phyloP scores from a whole-genome alignment of 2,329 filamentous ascomycete genomes.

The Endoconidiophora polonica region DNA sequence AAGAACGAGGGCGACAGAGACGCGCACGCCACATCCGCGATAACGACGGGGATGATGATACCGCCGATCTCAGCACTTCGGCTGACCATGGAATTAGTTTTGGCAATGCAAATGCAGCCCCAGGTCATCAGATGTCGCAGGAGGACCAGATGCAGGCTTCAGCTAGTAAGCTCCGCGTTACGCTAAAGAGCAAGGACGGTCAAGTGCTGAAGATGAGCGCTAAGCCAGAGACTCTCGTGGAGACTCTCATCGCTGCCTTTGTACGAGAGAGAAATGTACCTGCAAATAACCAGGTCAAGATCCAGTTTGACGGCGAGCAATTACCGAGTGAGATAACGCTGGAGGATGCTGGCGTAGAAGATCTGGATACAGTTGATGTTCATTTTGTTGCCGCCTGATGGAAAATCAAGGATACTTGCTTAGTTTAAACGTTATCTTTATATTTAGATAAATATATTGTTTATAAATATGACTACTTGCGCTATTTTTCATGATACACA shows the following conservation, averaged over 20 bases:
- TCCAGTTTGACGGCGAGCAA: constrained; percentile 62
- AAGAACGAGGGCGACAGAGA: constrained; percentile 26
- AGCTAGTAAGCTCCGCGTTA: constrained; percentile 30
- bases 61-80: not conserved
- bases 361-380: constrained; percentile 63
- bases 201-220: constrained; percentile 36
- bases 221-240: constrained; percentile 38
- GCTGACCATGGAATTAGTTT: too few relatives aligned
- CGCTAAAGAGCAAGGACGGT: constrained; percentile 35
- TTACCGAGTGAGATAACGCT: constrained; percentile 45
- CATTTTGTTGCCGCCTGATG: constrained; percentile 26
- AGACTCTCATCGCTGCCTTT: constrained; percentile 46
- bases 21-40: not conserved
- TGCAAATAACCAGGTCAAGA: constrained; percentile 34
- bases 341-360: constrained; percentile 52
- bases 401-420: constrained; percentile 18
- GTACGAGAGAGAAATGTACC: constrained; percentile 35
- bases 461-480: not conserved
- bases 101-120: too few relatives aligned
- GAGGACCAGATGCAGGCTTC: constrained; percentile 14
- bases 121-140: not conserved
- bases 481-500: not conserved
- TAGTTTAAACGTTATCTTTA: not conserved
- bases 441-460: not conserved
- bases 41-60: not conserved